Base-by-base conservation (phyloP, 441 rosid species). In the Mallotus japonicus region DNA sequence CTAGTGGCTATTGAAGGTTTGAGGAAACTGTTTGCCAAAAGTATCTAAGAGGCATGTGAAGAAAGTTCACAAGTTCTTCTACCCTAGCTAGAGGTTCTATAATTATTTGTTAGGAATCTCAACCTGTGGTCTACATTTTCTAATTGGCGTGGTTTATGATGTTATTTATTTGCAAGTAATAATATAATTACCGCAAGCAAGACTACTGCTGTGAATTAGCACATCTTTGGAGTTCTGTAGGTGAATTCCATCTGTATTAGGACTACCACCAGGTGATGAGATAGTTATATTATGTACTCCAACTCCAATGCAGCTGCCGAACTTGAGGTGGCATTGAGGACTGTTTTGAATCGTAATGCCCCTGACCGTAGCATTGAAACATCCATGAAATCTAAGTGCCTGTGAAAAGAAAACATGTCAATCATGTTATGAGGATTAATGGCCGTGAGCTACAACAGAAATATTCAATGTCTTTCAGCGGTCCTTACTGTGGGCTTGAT, bases 181-280 rank as follows among this genome's bases (percentile, higher is more conserved):
- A 42, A 65, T 71, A 47, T 64, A 74, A 67, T 84, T 90, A 92
- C 99, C 97, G 54, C 99, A 96, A 74, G 90, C 89, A 69, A 96
- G 95, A 75, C 74, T 72, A 47, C 88, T 74, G 82, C 89, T 80
- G 69, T 85, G 96, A 77, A 96, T 90, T 63, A 89, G 81, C 76
- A 88, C 98, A 69, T 96, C 89, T 81, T 73, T 87, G 80, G 99
- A 86, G 84, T 93, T 92, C 81, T 96, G 99, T 53, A 96, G 84
- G 82, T 93, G 98, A 76, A 96, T 89, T 67, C 97, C 99, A 65
- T 93, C 98, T 0, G 98, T 96, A 75, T 96, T 93, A 53, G 97
- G 99, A 85, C 98, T 96, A 70, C 93, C 86, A 8, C 97, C 96
- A 1, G 99, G 98, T n/a, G 99, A 93, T 40, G 90, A 87, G 69